These are phyloP conservation scores for Ophiorrhiza pumila DNA, from an alignment of 257 asterid species.

Conservation along the genomic window DNA sequence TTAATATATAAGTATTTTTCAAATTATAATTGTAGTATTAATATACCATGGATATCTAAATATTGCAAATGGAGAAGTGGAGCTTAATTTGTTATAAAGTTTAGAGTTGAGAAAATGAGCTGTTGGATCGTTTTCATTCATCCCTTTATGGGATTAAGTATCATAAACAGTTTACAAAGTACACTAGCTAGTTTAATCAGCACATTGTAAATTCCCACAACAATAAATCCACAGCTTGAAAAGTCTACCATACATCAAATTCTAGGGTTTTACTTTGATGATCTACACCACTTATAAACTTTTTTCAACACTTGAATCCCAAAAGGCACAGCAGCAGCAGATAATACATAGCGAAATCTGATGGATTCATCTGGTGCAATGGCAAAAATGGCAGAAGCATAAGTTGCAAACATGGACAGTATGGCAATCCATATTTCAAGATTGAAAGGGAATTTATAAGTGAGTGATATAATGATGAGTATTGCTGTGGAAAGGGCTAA, in stretches of 20 bases:
- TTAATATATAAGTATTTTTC: too few species aligned
- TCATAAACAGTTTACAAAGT: too few species aligned
- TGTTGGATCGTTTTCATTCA: too few species aligned
- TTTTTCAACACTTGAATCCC: constrained; percentile 21
- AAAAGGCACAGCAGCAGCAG: constrained; percentile 30
- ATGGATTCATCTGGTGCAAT: constrained; percentile 26
- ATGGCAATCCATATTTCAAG: constrained; percentile 37
- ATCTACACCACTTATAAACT: background rate
- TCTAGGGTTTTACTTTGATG: background rate
- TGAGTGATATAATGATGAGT: constrained; percentile 23
- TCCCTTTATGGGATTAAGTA: too few species aligned
- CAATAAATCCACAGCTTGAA: background rate
- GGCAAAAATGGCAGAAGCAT: constrained; percentile 28
- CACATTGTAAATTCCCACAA: background rate
- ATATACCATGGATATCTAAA: too few species aligned
- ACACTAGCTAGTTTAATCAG: too few species aligned
- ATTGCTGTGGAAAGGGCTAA: constrained; percentile 29
- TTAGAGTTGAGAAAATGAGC: too few species aligned
- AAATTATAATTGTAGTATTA: too few species aligned
- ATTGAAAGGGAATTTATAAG: constrained; percentile 32
- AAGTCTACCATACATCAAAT: background rate
- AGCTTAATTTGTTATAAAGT: too few species aligned
- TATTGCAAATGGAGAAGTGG: too few species aligned
- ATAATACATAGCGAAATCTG: constrained; percentile 21
- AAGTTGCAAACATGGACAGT: constrained; percentile 30